phyloP scores from a whole-genome alignment of 768 basidiomycete species.

The Lactarius sp. region DNA sequence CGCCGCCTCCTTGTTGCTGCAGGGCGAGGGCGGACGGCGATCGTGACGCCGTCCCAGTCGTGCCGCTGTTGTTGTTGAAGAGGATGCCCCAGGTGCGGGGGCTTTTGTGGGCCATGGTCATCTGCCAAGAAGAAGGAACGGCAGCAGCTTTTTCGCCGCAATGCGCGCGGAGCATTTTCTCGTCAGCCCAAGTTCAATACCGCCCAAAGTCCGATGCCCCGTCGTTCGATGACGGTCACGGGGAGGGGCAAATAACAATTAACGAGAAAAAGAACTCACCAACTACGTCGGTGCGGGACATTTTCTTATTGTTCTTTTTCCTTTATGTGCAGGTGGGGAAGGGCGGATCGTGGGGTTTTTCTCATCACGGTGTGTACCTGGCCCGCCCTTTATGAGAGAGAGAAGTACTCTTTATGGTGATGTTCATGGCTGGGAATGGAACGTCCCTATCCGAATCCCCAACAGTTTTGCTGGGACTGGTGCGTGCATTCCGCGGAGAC shows the following conservation, averaged over 20 bases:
- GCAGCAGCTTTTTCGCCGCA: not conserved
- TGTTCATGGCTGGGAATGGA: not conserved
- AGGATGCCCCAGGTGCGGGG: not conserved
- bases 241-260: not conserved
- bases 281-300: constrained; percentile 6
- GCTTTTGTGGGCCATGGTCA: not conserved
- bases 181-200: not conserved
- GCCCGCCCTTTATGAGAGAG: constrained; percentile 2
- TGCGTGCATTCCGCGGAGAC: constrained; percentile 1
- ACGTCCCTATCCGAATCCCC: not conserved
- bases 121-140: not conserved
- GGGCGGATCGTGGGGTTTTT: not conserved
- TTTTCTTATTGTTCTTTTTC: not conserved
- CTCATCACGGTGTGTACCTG: not conserved
- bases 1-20: not conserved
- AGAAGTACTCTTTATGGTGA: not conserved
- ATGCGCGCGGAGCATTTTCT: not conserved
- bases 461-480: not conserved
- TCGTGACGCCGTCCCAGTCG: not conserved
- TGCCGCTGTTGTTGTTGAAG: not conserved
- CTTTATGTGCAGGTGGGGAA: not conserved
- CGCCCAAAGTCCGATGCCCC: constrained; percentile 3
- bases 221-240: not conserved
- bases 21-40: not conserved
- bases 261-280: constrained; percentile 1